Base-by-base conservation (phyloP, 805 yeast species). In the Schwanniomyces vanrijiae region DNA sequence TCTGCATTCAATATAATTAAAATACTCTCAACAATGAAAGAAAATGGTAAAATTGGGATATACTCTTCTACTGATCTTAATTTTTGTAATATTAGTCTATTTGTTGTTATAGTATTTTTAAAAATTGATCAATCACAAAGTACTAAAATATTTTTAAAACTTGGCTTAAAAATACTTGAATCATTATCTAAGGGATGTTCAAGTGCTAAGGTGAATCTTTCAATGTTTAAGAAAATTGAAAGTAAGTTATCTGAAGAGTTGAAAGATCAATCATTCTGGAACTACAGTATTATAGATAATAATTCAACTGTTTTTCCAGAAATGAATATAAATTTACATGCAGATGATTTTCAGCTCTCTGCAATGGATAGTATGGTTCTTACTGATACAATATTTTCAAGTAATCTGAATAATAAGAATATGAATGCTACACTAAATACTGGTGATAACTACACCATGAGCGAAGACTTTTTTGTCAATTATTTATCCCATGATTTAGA, bases 61-160 rank as follows among this genome's bases (percentile, higher is more conserved):
- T 53, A 49, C 40, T 53, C 57, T 26, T 51, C 50, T 19, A 47
- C 57, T 11, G 57, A 53, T 39, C 43, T 53, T 5, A 52, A 52
- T 33, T 49, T 51, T 33, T 53, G 57, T 28, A 53, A 53, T 33
- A 33, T 53, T 20, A 46, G 54, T 5, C 35, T 53, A 7, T 53
- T 53, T 37, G 46, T 52, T 22, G 44, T 52, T 6, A 45, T 53
- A 10, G 46, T 51, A 5, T 53, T 47, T 25, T 37, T 53, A 18
- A 49, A 47, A 24, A 45, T 53, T 6, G 55, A 53, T 38, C 33
- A 45, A 21, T 49, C 57, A 9, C 52, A 46, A 31, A 52, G 48
- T 6, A 53, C 57, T 2, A 40, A 49, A 13, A 26, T 45, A 4
- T 53, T 51, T 34, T 43, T 53, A 18, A 45, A 44, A n/a, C 51